Percentiles rank a stretch among this genome's conserved stretches.
These are phyloP conservation scores for Perilla frutescens DNA, from an alignment of 257 asterid species.

Conservation along the genomic window DNA sequence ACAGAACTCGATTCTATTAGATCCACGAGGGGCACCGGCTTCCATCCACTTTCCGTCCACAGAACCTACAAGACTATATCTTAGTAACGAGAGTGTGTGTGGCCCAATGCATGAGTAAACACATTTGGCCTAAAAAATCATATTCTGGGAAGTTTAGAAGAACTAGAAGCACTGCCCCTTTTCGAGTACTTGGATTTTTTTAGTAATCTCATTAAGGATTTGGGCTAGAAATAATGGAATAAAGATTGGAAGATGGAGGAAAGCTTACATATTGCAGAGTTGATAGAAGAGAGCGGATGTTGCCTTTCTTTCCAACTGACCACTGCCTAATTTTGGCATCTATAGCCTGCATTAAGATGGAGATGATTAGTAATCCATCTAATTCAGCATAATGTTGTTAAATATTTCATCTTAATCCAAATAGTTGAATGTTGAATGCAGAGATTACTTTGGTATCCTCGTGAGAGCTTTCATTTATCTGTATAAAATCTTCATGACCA, in stretches of 20 bases:
- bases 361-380: background rate
- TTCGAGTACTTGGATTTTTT: too few species aligned
- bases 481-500: slow-evolving; percentile 44
- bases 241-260: slow-evolving; percentile 3
- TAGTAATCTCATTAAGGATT: background rate
- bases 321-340: slow-evolving; percentile 84
- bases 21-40: slow-evolving; percentile 85
- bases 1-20: slow-evolving; percentile 80
- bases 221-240: background rate
- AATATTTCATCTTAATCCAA: background rate
- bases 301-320: slow-evolving; percentile 94
- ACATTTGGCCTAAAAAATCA: too few species aligned
- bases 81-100: background rate
- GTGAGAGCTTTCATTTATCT: slow-evolving; percentile 40
- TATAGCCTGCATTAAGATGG: slow-evolving; percentile 53
- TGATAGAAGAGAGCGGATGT: slow-evolving; percentile 87
- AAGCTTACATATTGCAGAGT: slow-evolving; percentile 82
- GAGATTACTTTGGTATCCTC: slow-evolving; percentile 59
- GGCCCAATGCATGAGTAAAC: too few species aligned
- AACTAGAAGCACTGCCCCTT: too few species aligned
- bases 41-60: slow-evolving; percentile 92
- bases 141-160: too few species aligned
- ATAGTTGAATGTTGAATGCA: background rate
- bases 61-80: slow-evolving; percentile 59
- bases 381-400: background rate